Evolutionary conservation across 2,329 filamentous ascomycete genomes (phyloP), one percentile per base, ranked within the genome.

Genomic region (Xylaria sp.): DNA sequence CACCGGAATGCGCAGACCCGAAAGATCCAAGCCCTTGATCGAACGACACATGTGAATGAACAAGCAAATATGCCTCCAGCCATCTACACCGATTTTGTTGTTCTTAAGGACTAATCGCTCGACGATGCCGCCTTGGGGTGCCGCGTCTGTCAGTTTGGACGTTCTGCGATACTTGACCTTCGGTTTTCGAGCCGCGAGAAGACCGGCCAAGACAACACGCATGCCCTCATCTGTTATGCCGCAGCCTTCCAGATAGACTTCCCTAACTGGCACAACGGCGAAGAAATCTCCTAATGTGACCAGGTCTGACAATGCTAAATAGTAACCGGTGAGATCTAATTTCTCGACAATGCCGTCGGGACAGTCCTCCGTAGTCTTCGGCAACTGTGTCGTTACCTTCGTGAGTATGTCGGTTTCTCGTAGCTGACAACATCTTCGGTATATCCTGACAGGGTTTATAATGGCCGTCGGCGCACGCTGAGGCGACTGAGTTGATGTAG

Each of bases 351-450:
- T 82, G n/a, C 92, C 92, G 49, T 86, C 80, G 1, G 82, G 74
- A 8, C 86, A 80, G 35, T 81, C 84, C 54, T 88, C 89, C n/a
- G 83, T 81, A 1, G 87, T 81, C 44, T 87, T 84, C 44, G 84
- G 85, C 3, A 99, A 87, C 73, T 97, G 92, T 69, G 96, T 91
- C 0, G 91, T 93, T 52, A 99, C 89, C 69, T 90, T 91, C 73
- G 95, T 96, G 18, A 97, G 78, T 55, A 97, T 92, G 0, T 92
- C 91, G 0, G 92, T 95, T 75, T 97, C 94, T 59, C 94, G 85
- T 35, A 99, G 78, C 71, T 97, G 93, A 71, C 94, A 97, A 72
- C 94, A 97, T 70, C 94, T 83, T 65, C 93, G 84, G 74, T 99
- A 99, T 69, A 99, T 96, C 59, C 93, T 84, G 11, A 92, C 85